These are phyloP conservation scores for Ceratocystis diversiconidia DNA, from an alignment of 2,329 filamentous ascomycete species.

Conservation along the genomic window DNA sequence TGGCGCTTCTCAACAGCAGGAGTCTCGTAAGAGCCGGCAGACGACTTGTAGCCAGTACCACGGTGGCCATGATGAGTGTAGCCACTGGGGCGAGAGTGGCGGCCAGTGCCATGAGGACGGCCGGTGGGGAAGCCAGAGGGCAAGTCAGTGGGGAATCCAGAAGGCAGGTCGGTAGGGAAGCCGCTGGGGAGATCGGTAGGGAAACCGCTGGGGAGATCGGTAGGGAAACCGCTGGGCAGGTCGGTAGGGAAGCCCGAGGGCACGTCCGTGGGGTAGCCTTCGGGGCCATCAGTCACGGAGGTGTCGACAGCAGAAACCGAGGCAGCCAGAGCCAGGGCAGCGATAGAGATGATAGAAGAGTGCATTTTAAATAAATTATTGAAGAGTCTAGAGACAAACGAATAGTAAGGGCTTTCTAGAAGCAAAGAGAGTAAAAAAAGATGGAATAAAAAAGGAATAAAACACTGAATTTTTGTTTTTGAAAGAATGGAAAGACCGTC, in stretches of 20 bases:
- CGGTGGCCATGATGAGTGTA: neutral
- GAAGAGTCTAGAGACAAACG: neutral
- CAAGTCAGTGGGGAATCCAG: neutral
- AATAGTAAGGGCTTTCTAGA: neutral
- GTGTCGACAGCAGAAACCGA: conserved; percentile 9
- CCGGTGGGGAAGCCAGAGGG: neutral
- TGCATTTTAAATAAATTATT: conserved; percentile 12
- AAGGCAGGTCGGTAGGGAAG: neutral
- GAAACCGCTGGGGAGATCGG: neutral
- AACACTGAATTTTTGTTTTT: neutral
- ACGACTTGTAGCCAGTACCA: too few relatives aligned
- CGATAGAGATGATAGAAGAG: conserved; percentile 12
- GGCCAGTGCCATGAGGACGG: neutral
- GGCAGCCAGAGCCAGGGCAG: conserved; percentile 12
- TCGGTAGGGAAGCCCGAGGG: conserved; percentile 8
- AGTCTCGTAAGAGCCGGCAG: too few relatives aligned
- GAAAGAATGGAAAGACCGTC: conserved; percentile 10
- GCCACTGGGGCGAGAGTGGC: conserved; percentile 7
- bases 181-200: conserved; percentile 4
- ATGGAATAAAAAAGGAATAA: neutral
- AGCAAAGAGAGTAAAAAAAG: neutral
- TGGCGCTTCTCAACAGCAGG: too few relatives aligned
- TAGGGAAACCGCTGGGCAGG: neutral
- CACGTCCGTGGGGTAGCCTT: neutral
- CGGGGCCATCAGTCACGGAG: neutral